Percentiles rank a stretch among this genome's conserved stretches.
These are phyloP conservation scores for Vaccinium corymbosum DNA, from an alignment of 148 eudicot species.

Conservation along the genomic window DNA sequence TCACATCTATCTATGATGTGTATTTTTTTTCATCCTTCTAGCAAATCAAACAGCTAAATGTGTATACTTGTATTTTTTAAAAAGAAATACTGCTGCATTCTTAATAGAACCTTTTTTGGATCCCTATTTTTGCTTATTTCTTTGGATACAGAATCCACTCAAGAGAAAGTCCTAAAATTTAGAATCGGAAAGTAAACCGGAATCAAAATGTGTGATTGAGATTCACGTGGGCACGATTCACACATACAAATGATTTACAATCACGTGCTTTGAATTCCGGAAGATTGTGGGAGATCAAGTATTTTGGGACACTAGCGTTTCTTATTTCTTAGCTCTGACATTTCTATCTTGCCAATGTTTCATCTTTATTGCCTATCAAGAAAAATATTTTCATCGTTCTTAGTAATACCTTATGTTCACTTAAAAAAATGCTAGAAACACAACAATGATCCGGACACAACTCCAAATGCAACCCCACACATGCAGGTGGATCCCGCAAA, in stretches of 20 bases:
- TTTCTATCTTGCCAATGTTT: too few species aligned
- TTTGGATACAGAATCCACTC: background rate
- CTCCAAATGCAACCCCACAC: too few species aligned
- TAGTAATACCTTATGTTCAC: too few species aligned
- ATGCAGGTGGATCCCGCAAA: too few species aligned
- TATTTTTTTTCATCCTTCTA: background rate
- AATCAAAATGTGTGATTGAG: background rate
- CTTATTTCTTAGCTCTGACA: background rate
- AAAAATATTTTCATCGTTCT: too few species aligned
- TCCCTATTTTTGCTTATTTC: too few species aligned
- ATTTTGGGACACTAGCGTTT: background rate
- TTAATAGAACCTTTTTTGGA: background rate
- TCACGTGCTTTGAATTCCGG: background rate
- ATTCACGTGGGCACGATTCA: too few species aligned
- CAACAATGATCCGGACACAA: too few species aligned
- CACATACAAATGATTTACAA: background rate
- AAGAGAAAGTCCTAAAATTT: background rate
- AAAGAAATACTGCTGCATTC: too few species aligned
- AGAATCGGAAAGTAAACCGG: background rate
- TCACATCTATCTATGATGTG: background rate
- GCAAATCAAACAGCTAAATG: background rate
- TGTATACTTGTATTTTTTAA: too few species aligned
- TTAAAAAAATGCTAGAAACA: too few species aligned
- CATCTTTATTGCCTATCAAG: too few species aligned
- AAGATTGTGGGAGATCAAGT: background rate